These are phyloP conservation scores for Saprolegnia diclina DNA, from an alignment of 352 stramenopile species.

Conservation along the genomic window DNA sequence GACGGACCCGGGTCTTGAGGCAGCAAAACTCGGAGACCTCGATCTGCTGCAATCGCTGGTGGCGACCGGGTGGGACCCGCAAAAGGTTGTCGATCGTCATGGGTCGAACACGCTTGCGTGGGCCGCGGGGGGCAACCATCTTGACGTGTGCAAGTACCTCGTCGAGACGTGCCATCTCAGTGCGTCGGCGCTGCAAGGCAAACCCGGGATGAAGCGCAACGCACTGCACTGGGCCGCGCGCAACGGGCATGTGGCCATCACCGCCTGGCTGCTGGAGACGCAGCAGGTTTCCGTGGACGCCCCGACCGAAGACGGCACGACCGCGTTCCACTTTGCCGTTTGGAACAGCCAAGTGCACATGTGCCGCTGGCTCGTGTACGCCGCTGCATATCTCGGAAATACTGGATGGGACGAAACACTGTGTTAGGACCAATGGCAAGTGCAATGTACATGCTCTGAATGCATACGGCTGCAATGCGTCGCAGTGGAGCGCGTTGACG, in stretches of 20 bases:
- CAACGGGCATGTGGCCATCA: constrained; percentile 8
- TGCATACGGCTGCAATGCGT: constrained; percentile 21
- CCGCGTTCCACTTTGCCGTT: constrained; percentile 17
- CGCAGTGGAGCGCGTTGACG: constrained; percentile 14
- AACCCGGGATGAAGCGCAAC: constrained; percentile 18
- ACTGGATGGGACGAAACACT: neutral
- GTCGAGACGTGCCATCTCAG: neutral
- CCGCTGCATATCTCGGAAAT: neutral
- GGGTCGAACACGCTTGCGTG: constrained; percentile 17
- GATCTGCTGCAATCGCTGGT: neutral
- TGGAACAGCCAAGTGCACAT: constrained; percentile 11
- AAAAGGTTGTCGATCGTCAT: neutral
- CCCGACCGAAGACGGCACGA: constrained; percentile 10
- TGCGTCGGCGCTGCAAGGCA: constrained; percentile 5
- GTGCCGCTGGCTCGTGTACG: constrained; percentile 16
- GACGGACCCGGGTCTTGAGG: neutral
- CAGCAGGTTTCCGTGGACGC: neutral
- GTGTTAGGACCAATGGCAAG: neutral
- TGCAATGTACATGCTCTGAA: constrained; percentile 15
- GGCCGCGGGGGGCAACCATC: constrained; percentile 10
- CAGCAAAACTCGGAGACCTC: neutral
- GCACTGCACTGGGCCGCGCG: constrained; percentile 18
- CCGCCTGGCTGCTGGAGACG: neutral
- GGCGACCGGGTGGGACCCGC: neutral
- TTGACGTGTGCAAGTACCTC: constrained; percentile 4